phyloP scores from a whole-genome alignment of 495 filamentous ascomycete genomes.

The Chaetomium tenue region DNA sequence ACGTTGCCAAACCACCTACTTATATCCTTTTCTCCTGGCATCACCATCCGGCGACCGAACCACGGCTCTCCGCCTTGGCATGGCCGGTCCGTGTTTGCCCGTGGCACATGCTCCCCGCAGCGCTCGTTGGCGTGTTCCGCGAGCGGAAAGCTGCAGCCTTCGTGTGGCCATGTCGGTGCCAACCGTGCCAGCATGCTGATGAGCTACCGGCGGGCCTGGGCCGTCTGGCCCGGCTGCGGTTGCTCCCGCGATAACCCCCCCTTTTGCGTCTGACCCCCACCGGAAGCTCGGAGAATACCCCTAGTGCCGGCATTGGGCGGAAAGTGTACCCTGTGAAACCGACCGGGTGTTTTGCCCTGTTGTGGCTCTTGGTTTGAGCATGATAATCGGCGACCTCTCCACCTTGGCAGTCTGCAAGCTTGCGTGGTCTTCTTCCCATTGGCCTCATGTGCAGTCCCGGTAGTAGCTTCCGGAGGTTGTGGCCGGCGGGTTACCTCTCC shows the following conservation, averaged over 20 bases:
- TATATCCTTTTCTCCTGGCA: background rate
- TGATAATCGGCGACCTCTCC: background rate
- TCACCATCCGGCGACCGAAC: background rate
- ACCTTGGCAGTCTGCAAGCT: too few species aligned
- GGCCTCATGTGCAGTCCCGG: background rate
- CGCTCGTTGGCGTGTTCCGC: conserved; percentile 18
- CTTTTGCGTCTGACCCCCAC: background rate
- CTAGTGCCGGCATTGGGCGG: background rate
- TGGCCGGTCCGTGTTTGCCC: conserved; percentile 6
- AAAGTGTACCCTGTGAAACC: background rate
- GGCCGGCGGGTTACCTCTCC: background rate
- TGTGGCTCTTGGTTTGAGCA: conserved; percentile 3
- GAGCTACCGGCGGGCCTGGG: background rate
- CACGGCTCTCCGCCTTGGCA: conserved; percentile 1
- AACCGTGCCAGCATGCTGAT: background rate
- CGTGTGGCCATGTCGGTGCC: conserved; percentile 5
- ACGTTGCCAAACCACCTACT: background rate
- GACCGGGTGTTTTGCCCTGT: conserved; percentile 12
- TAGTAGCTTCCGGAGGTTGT: background rate
- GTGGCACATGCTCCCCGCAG: conserved; percentile 7
- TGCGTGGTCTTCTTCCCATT: background rate
- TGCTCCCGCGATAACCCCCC: too few species aligned
- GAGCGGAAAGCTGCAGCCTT: conserved; percentile 16
- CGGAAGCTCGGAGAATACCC: background rate
- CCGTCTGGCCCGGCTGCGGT: background rate